Evolutionary conservation across 768 basidiomycete genomes (phyloP), one percentile per base, ranked within the genome.

Genomic region (Tricholomella constricta): DNA sequence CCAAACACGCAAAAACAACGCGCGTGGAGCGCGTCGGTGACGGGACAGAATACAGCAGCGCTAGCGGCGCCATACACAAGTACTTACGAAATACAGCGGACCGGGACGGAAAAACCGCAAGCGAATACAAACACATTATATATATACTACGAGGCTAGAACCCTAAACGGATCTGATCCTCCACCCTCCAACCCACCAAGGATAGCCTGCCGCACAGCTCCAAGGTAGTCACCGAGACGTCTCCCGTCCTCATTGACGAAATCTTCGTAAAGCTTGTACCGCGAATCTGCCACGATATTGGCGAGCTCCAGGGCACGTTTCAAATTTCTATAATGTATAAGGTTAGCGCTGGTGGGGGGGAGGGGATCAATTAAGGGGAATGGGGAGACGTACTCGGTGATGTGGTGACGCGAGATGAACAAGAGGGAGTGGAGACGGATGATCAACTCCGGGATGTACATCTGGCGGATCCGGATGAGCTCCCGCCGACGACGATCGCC

Each of bases 381-480:
- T 15, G 42, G 35, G n/a, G n/a, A n/a, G 25, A 76, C 85, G 46
- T 59, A 89, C 93, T 81, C 78, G 42, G 87, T 84, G 36, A 93
- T 77, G 19, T 82, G 71, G 9, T 75, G 68, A 7, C 85, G 74
- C 5, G 93, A 91, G 29, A 76, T 70, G 54, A 83, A 79, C 10
- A 98, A 72, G 45, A 88, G 72, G 38, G 80, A 75, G 63, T 98
- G 94, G 2, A 98, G 72, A 19, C 92, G 84, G 57, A 98, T 78
- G 60, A 98, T 83, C 19, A 98, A 78, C 65, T 97, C 94, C 0
- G 94, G 96, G 22, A 97, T 76, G 68, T 88, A 95, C 26, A 95
- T 84, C 62, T 94, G 87, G 36, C 94, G 84, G 46, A 96, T 88
- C n/a, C 88, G 83, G 11, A 81, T 71, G 41, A 96, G 79, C 56